Evolutionary conservation across 306 rosid genomes (phyloP).

Genomic region (Begonia loranthoides): DNA sequence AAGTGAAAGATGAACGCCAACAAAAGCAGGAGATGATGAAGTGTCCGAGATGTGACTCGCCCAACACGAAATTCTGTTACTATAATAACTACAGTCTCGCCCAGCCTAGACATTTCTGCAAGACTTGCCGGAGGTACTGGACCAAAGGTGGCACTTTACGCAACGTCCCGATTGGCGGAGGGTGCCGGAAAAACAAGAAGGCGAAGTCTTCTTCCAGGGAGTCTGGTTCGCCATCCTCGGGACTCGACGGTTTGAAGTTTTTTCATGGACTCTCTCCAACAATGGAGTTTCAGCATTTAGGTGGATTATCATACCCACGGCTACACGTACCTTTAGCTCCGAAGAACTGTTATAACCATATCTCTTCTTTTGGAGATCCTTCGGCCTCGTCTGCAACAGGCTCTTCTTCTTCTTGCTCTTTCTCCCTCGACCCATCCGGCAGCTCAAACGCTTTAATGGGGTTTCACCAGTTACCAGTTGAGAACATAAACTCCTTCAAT

Average conservation of each 20-base stretch:
- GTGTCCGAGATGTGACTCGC: constrained; percentile 86
- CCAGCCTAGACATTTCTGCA: constrained; percentile 91
- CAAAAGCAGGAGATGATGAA: constrained; percentile 18
- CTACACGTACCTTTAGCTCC: constrained; percentile 9
- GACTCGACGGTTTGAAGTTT: constrained; percentile 47
- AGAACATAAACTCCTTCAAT: constrained; percentile 36
- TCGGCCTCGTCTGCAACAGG: constrained; percentile 1
- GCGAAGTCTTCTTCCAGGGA: constrained; percentile 39
- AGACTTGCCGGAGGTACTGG: constrained; percentile 94
- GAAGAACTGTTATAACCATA: constrained; percentile 13
- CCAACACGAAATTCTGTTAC: constrained; percentile 95
- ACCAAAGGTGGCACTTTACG: constrained; percentile 89
- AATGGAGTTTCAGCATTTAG: constrained; percentile 43
- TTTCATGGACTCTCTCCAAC: constrained; percentile 50
- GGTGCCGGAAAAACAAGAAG: constrained; percentile 86
- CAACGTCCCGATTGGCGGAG: constrained; percentile 87
- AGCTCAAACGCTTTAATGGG: no score
- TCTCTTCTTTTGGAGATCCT: constrained; percentile 34
- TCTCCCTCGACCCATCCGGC: no score
- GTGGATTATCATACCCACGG: no score
- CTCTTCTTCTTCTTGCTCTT: neutral
- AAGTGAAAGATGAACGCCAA: constrained; percentile 4
- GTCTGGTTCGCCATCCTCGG: constrained; percentile 23
- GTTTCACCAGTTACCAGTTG: neutral
- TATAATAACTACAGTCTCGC: constrained; percentile 95